Evolutionary conservation across 2,329 filamentous ascomycete species (phyloP).

Genomic region (Sporothrix sp.): DNA sequence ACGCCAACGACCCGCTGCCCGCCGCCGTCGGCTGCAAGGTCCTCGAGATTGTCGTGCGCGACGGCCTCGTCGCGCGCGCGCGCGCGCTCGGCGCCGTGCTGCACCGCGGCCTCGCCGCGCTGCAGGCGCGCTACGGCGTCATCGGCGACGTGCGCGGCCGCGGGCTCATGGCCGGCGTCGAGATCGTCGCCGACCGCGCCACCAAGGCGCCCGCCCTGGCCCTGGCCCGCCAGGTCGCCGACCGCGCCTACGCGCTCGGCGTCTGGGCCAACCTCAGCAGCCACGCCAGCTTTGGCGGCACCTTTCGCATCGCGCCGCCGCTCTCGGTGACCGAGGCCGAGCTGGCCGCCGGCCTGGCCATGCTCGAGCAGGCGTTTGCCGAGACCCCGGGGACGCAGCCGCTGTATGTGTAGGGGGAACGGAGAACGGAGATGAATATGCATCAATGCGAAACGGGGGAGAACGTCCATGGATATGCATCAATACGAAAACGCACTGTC

Average conservation of each 20-base stretch:
- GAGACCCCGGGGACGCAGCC: not conserved
- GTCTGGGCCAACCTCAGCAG: constrained; percentile 48
- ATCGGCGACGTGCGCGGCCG: constrained; percentile 52
- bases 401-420: not conserved
- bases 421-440: not conserved
- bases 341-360: not conserved
- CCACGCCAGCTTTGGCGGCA: constrained; percentile 44
- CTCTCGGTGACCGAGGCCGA: constrained; percentile 25
- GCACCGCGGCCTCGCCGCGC: constrained; percentile 33
- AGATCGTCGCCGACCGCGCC: constrained; percentile 41
- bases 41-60: constrained; percentile 49
- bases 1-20: constrained; percentile 52
- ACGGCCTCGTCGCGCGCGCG: constrained; percentile 40
- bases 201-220: constrained; percentile 39
- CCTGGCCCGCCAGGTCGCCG: constrained; percentile 34
- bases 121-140: constrained; percentile 44
- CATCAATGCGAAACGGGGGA: no score
- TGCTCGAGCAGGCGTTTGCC: not conserved
- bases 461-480: no score
- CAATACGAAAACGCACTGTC: no score
- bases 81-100: constrained; percentile 35
- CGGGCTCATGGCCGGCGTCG: constrained; percentile 48
- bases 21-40: constrained; percentile 53
- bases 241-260: constrained; percentile 31
- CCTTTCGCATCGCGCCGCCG: constrained; percentile 50